Evolutionary conservation across 2,329 filamentous ascomycete species (phyloP), one percentile per base, ranked within the genome.

Genomic region (Pseudogymnoascus sp.): DNA sequence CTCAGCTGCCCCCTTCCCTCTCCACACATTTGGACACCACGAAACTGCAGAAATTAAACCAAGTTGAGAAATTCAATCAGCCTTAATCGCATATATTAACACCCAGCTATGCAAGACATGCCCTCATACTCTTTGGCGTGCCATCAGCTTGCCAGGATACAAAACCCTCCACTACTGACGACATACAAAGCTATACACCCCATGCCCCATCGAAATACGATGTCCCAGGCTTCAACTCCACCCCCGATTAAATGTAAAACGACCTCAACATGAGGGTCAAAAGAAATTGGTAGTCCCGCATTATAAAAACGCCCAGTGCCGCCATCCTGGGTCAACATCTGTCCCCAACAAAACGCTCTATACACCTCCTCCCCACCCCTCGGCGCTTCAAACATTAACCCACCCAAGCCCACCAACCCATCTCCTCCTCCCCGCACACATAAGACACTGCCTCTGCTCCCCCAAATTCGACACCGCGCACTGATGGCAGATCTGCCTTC

Each of bases 391-490:
- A 34, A 23, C 56, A 55, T 55, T 30, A 48, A 63, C 61, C 62
- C 62, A 64, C 12, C 62, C 59, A 5, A 61, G 12, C 2, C 62
- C 62, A 4, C 61, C 62, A 48, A 62, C 59, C 62, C 62, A 64
- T 26, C 26, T 37, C 52, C 58, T 73, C 45, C 69, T 68, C 7
- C 76, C 76, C 0, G 79, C 79, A 65, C 82, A 85, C 3, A 68
- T 71, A 41, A 84, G 64, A 64, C 82, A 85, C 38, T 75, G 72
- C 61, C 79, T 74, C 65, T 80, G 73, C 62, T 79, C 76, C 2
- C 80, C 80, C 0, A 85, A 71, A 62, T 82, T 81, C 62, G 79
- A 82, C 38, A 84, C 75, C 0, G 81, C 82, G 67, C 82, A 85
- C 59, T 79, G 76, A 60, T 78, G 80, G 70, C 82, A 85, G 12